Evolutionary conservation across 306 rosid genomes (phyloP), one percentile per base, ranked within the genome.

Genomic region (Sesbania bispinosa): DNA sequence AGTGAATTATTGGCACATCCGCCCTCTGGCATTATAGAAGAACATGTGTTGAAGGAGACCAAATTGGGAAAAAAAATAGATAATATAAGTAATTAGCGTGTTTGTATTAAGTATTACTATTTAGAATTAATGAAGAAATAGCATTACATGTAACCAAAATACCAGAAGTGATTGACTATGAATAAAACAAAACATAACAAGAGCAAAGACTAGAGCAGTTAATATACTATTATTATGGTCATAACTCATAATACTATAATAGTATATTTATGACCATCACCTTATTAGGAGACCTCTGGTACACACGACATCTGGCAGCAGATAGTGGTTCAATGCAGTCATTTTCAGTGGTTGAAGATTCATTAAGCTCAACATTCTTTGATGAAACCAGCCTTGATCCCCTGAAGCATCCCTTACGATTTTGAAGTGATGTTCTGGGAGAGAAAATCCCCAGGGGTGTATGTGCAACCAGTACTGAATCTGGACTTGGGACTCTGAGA

Each of bases 361-460:
- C 87, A 52, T 79, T 87, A 67, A 83, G 77, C 76, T 86, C 89
- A 62, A 74, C 58, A 57, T 69, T 88, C 77, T 85, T 89, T 54
- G 87, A 74, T 69, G 96, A 84, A 73, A 81, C 86, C 67, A 86
- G 74, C 87, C 96, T 90, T n/a, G n/a, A 86, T 67, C 95, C 96
- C 88, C 92, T 84, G 79, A 85, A 85, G 64, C 80, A 86, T 58
- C 91, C 95, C 75, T 85, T 85, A 69, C 83, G 89, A 76, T 86
- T 91, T 75, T 85, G 83, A 74, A 87, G 81, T 26, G 84, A 76
- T 63, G 82, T 82, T 83, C 91, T 70, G 48, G 95, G 90, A 64
- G 97, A 86, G 79, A 85, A 94, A 69, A n/a, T 71, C 67, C 96
- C 96, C 38, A 77, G 38, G n/a, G 94, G 81, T 51, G 90, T 84